Percentiles rank a stretch among this genome's conserved stretches.
Conservation (phyloP, 2,329 filamentous ascomycete species). For the Camillea tinctor region DNA sequence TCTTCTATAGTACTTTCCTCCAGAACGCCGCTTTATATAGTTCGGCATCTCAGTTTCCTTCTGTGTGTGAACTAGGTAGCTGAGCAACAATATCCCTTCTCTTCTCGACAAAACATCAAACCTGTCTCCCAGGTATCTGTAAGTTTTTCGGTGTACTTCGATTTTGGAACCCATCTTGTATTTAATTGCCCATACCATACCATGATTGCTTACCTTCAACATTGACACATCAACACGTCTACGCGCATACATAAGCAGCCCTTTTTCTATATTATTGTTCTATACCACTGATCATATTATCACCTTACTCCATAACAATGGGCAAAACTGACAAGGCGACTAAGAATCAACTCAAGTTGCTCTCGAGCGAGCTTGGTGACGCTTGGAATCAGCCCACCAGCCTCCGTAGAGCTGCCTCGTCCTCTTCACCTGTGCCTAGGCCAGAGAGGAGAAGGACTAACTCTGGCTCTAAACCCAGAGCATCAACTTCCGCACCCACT, state of each 20-base stretch:
- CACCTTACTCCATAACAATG: conserved; percentile 8
- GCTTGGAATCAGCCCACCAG: conserved; percentile 16
- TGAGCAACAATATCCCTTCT: neutral
- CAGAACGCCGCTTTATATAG: neutral
- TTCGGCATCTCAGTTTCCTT: neutral
- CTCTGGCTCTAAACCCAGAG: conserved; percentile 2
- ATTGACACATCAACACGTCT: neutral
- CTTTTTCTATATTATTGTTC: neutral
- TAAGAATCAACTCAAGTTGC: conserved; percentile 15
- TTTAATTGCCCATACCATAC: neutral
- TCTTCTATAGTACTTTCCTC: neutral
- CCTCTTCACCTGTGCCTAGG: conserved; percentile 1
- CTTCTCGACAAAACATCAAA: neutral
- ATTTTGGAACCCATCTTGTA: too few relatives aligned
- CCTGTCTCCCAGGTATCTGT: neutral
- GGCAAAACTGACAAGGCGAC: conserved; percentile 18
- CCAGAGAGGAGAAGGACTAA: neutral
- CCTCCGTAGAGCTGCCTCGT: conserved; percentile 8
- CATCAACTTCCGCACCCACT: conserved; percentile 1
- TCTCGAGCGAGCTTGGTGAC: conserved; percentile 19
- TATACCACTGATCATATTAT: neutral
- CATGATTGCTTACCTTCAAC: neutral
- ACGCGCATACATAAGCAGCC: too few relatives aligned
- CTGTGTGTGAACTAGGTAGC: neutral
- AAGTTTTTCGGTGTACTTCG: neutral